These are phyloP conservation scores for Coccinonectria pachysandricola DNA, from an alignment of 2,329 filamentous ascomycete genomes.

Conservation along the genomic window DNA sequence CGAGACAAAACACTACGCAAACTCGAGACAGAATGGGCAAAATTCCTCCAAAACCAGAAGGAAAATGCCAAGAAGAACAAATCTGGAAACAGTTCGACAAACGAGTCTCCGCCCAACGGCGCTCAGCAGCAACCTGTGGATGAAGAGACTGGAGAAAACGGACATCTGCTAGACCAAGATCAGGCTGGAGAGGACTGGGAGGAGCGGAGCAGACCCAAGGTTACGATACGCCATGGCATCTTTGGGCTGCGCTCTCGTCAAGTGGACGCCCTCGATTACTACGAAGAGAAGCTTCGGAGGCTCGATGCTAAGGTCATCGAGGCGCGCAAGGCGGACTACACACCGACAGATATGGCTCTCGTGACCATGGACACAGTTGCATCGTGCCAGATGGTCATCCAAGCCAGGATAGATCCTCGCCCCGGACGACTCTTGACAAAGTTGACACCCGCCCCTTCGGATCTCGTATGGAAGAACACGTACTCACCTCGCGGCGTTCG, in stretches of 20 bases:
- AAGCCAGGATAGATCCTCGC: conserved; percentile 84
- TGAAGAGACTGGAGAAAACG: conserved; percentile 43
- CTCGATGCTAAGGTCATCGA: conserved; percentile 64
- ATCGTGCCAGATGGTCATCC: conserved; percentile 87
- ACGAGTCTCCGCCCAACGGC: too few relatives aligned
- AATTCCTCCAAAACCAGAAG: conserved; percentile 35
- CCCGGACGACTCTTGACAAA: conserved; percentile 80
- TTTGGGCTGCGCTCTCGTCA: conserved; percentile 60
- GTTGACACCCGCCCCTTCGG: conserved; percentile 75
- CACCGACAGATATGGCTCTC: conserved; percentile 76
- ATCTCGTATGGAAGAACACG: conserved; percentile 93
- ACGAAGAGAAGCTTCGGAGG: conserved; percentile 70
- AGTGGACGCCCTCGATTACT: conserved; percentile 90
- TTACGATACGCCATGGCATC: conserved; percentile 69
- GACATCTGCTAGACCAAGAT: conserved; percentile 46
- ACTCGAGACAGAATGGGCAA: conserved; percentile 76
- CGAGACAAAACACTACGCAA: conserved; percentile 56
- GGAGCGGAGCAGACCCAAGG: conserved; percentile 50
- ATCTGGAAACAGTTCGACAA: conserved; percentile 2
- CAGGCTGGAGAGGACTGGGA: conserved; percentile 18
- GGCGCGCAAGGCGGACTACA: conserved; percentile 66
- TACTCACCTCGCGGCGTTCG: conserved; percentile 68
- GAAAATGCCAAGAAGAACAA: conserved; percentile 6
- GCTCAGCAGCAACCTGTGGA: conserved; percentile 26
- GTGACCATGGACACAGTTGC: conserved; percentile 96